Conservation (phyloP, 768 basidiomycete species). For the Mycena galopus region DNA sequence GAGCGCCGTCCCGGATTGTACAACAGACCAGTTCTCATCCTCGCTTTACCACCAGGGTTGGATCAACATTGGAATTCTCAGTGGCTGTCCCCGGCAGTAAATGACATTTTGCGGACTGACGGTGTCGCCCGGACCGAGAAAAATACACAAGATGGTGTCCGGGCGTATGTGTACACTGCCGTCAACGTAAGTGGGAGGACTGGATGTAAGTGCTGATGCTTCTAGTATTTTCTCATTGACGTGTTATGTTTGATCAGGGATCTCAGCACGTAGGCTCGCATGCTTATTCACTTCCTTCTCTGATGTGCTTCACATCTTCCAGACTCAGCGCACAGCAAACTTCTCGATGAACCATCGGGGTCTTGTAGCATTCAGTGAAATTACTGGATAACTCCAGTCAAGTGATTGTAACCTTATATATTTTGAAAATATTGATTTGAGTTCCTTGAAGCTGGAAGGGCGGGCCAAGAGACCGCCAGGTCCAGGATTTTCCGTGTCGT, state of each 20-base stretch:
- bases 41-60: background rate
- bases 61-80: background rate
- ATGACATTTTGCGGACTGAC: background rate
- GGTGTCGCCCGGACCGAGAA: background rate
- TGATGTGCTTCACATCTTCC: background rate
- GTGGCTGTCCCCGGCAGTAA: conserved; percentile 1
- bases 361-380: conserved; percentile 18
- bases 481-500: too few species aligned
- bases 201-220: conserved; percentile 11
- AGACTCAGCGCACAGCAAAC: conserved; percentile 12
- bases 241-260: background rate
- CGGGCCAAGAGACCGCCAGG: too few species aligned
- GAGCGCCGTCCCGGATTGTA: conserved; percentile 12
- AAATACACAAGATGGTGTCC: background rate
- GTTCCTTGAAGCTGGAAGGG: too few species aligned
- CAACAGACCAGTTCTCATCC: background rate
- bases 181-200: conserved; percentile 16
- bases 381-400: too few species aligned
- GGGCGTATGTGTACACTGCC: conserved; percentile 1
- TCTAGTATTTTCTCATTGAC: background rate
- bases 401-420: too few species aligned
- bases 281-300: background rate
- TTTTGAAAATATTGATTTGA: too few species aligned
- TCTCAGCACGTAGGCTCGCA: conserved; percentile 14
- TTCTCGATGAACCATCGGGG: conserved; percentile 8